A percentile compares a stretch with the other conserved stretches of the same genome.
Conservation (phyloP, 2,329 filamentous ascomycete genomes). For the Fusarium continuum region DNA sequence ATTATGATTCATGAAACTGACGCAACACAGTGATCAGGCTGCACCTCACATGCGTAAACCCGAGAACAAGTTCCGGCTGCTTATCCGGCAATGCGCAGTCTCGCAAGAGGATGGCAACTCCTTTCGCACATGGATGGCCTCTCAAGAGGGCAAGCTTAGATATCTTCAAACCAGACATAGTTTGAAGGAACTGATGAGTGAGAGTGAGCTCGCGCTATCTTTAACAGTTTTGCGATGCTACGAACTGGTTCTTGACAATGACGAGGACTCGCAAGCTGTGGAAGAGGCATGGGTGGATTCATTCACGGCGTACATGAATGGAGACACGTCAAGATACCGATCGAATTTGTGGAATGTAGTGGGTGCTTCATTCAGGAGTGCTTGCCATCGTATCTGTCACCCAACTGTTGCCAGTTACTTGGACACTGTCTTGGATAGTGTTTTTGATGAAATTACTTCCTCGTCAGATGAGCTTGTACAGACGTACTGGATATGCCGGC, state of each 20-base stretch:
- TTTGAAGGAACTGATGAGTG: background rate
- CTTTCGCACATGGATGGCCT: slow-evolving; percentile 1
- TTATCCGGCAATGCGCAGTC: background rate
- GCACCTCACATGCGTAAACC: background rate
- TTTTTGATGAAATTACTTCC: too few relatives aligned
- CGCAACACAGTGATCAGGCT: background rate
- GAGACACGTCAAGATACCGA: background rate
- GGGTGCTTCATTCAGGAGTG: background rate
- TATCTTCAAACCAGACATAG: background rate
- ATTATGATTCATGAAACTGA: background rate
- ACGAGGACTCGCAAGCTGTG: too few relatives aligned
- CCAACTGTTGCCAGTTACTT: too few relatives aligned
- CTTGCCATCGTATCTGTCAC: too few relatives aligned
- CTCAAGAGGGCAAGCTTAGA: background rate
- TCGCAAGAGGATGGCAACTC: too few relatives aligned
- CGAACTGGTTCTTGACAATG: background rate
- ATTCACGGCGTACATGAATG: background rate
- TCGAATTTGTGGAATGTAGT: background rate
- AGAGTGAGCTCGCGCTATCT: background rate
- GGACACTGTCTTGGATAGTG: too few relatives aligned
- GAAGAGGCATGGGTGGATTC: background rate
- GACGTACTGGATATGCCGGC: too few relatives aligned
- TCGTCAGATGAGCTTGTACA: too few relatives aligned
- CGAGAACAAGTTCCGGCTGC: background rate
- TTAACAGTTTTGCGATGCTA: background rate